Percentiles rank a stretch among this genome's conserved stretches.
Conservation (phyloP, 805 yeast genomes). For the Myxozyma nipponensis region DNA sequence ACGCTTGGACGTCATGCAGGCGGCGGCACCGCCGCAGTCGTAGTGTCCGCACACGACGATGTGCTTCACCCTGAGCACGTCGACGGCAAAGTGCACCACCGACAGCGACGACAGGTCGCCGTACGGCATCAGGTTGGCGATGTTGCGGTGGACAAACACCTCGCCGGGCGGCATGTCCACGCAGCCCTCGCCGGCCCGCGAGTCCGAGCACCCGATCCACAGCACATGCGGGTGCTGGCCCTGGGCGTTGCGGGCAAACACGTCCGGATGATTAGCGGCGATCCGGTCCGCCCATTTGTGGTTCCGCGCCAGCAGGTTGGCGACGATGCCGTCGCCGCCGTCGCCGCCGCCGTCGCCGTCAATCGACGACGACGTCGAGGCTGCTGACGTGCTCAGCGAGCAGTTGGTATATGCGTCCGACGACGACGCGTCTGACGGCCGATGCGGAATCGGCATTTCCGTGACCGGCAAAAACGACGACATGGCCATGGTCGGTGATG, state of each 20-base stretch:
- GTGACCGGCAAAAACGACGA: too few relatives aligned
- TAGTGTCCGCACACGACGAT: conserved; percentile 90
- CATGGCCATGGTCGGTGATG: background rate
- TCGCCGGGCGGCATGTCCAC: conserved; percentile 85
- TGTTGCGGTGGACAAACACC: conserved; percentile 80
- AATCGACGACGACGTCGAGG: background rate
- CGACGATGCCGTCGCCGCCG: conserved; percentile 5
- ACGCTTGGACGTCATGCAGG: conserved; percentile 61
- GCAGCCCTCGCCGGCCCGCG: conserved; percentile 78
- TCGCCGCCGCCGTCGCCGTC: background rate
- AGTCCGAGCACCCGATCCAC: conserved; percentile 93
- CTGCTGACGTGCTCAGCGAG: background rate
- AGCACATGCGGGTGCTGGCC: conserved; percentile 92
- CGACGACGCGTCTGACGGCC: too few relatives aligned
- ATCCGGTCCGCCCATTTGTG: conserved; percentile 46
- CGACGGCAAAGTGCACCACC: conserved; percentile 83
- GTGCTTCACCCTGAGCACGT: conserved; percentile 73
- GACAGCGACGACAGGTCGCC: conserved; percentile 72
- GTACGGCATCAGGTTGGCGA: conserved; percentile 69
- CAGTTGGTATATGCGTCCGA: too few relatives aligned
- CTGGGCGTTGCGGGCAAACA: conserved; percentile 61
- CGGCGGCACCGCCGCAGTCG: conserved; percentile 91
- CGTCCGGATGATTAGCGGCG: conserved; percentile 49
- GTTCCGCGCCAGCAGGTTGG: conserved; percentile 40
- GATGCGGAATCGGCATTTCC: too few relatives aligned